Percentiles rank a stretch among this genome's conserved stretches.
phyloP scores from a whole-genome alignment of 2,329 filamentous ascomycete genomes.

The Calonectria hongkongensis region DNA sequence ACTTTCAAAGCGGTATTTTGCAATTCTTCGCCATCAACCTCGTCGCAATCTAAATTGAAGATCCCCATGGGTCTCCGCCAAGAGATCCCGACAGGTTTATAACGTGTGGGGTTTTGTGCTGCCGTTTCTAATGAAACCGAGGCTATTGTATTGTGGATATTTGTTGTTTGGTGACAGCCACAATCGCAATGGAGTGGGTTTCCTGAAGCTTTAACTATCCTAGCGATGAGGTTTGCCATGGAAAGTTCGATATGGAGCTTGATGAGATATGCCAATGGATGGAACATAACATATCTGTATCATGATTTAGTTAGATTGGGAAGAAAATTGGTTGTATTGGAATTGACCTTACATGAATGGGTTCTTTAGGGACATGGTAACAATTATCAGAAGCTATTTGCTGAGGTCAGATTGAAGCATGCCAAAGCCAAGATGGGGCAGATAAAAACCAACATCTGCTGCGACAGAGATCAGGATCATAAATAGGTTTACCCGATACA shows the following conservation, averaged over 20 bases:
- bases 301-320: constrained; percentile 27
- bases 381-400: constrained; percentile 49
- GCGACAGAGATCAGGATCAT: constrained; percentile 65
- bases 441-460: constrained; percentile 70
- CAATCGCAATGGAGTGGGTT: constrained; percentile 47
- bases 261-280: constrained; percentile 52
- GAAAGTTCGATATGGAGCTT: constrained; percentile 54
- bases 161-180: constrained; percentile 39
- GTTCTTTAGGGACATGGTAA: constrained; percentile 48
- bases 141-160: constrained; percentile 1
- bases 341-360: constrained; percentile 45
- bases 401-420: neutral
- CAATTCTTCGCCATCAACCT: neutral
- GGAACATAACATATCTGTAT: constrained; percentile 50
- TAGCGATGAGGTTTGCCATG: constrained; percentile 53
- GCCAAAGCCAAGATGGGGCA: neutral
- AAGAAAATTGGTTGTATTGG: too few species aligned
- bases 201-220: constrained; percentile 51
- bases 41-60: neutral
- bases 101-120: neutral
- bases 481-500: constrained; percentile 31
- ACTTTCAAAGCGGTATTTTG: neutral
- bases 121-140: neutral
- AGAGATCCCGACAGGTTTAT: neutral
- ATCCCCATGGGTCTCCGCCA: constrained; percentile 4